Conservation (phyloP, 305 asterid species). For the Withania somnifera region DNA sequence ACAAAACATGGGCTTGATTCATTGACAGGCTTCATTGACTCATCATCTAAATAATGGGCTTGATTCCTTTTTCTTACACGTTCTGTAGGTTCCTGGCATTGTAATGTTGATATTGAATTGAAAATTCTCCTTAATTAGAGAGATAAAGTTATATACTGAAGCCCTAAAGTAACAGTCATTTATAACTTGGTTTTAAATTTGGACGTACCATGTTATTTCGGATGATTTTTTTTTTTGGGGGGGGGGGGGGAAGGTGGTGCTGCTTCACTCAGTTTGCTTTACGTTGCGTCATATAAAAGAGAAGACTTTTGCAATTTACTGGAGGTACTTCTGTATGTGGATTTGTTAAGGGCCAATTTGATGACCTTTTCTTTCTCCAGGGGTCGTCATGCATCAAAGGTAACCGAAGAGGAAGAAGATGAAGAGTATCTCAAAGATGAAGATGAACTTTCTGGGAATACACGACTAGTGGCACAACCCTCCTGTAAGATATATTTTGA, state of each 20-base stretch:
- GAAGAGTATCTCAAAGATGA: slow-evolving; percentile 93
- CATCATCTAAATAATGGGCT: background rate
- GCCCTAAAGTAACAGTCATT: background rate
- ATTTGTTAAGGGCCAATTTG: background rate
- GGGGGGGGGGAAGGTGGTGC: no score
- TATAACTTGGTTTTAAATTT: background rate
- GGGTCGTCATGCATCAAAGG: slow-evolving; percentile 98
- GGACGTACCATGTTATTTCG: background rate
- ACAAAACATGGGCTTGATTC: background rate
- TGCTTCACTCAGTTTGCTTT: background rate
- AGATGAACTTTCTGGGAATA: slow-evolving; percentile 56
- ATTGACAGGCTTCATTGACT: background rate
- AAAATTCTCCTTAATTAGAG: background rate
- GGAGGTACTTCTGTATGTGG: background rate
- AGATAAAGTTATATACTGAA: background rate
- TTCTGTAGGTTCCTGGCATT: background rate
- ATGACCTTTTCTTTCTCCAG: slow-evolving; percentile 25
- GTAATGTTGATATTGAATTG: background rate
- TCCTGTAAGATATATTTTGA: slow-evolving; percentile 56
- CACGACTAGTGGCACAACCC: slow-evolving; percentile 86
- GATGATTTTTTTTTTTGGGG: slow-evolving; percentile 1
- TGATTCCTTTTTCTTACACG: background rate
- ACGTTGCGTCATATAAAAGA: background rate
- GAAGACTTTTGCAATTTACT: background rate
- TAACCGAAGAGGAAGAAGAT: slow-evolving; percentile 99